Base-by-base conservation (phyloP, 2,329 filamentous ascomycete species). In the Trichoderma arundinaceum region DNA sequence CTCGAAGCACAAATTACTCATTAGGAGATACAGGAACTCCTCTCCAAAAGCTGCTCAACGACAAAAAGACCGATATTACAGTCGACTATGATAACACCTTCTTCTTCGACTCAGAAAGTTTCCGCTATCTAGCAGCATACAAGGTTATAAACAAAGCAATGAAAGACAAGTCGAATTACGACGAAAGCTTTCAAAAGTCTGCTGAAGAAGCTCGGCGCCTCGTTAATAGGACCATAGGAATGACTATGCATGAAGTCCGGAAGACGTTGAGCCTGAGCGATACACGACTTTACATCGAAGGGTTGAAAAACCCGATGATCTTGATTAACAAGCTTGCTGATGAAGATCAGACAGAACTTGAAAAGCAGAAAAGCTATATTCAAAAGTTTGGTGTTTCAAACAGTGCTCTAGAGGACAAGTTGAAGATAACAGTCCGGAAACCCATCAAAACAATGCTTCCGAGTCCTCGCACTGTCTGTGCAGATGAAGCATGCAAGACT, bases 31-130 rank as follows among this genome's bases (percentile, higher is more conserved):
- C 54, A 7, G 54, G 19, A 15, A 28, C n/a, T 28, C 17, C 7
- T 28, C 35, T 58, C 9, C 13, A 58, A 15, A 28, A 41, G 12
- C 4, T 58, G 10, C 9, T 58, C 10, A 41, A 9, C 13, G 54
- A 17, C 6, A 35, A 39, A n/a, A 41, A 44, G 15, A 28, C 15
- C 5, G n/a, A 10, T 9, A 28, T 58, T 7, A 8, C 19, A 6
- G 8, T 58, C 43, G 54, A 22, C 12, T 28, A 58, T 15, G 15
- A 35, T 7, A 58, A 58, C 35, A 35, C 33, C 19, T 58, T 39
- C 54, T 58, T 58, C 22, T 58, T 58, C 10, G 54, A 58, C 19
- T 58, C 54, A 17, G 54, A 58, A 44, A 19, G 38, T 9, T 58
- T 58, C 15, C 33, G 35, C 9, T 58, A 39, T 19, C 10, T 41